Conservation (phyloP, 2,329 filamentous ascomycete species). For the Talaromyces sp. region DNA sequence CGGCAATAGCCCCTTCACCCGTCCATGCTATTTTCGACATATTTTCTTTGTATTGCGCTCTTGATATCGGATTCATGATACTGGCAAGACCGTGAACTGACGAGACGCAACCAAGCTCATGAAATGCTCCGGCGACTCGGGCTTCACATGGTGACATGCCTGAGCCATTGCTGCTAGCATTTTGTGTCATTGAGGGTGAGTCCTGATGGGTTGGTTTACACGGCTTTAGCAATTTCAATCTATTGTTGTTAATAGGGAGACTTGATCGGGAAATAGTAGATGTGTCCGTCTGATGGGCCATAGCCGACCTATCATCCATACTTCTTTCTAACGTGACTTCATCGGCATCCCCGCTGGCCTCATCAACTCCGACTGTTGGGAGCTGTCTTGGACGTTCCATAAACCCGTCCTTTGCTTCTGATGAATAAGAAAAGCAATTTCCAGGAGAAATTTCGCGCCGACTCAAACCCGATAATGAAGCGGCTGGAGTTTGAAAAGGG, state of each 20-base stretch:
- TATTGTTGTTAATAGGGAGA: not conserved
- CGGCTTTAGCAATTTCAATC: not conserved
- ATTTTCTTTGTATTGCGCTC: constrained; percentile 28
- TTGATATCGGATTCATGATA: constrained; percentile 33
- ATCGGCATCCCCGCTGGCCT: not conserved
- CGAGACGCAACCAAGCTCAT: constrained; percentile 32
- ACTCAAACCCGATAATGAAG: not conserved
- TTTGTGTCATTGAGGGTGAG: not conserved
- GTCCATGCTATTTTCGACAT: constrained; percentile 20
- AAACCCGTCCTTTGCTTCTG: not conserved
- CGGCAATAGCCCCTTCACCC: constrained; percentile 4
- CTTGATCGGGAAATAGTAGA: not conserved
- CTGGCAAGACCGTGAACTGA: constrained; percentile 37
- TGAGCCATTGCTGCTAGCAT: not conserved
- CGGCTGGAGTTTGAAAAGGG: not conserved
- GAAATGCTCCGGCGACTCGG: constrained; percentile 35
- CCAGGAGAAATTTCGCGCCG: not conserved
- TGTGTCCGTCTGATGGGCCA: not conserved
- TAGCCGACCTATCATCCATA: not conserved
- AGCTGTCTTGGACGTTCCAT: not conserved
- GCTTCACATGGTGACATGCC: constrained; percentile 32
- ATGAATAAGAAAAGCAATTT: not conserved
- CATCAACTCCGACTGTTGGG: not conserved
- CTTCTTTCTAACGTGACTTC: not conserved
- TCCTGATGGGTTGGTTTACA: not conserved